phyloP scores from a whole-genome alignment of 495 filamentous ascomycete genomes.

The Diplogelasinospora grovesii region DNA sequence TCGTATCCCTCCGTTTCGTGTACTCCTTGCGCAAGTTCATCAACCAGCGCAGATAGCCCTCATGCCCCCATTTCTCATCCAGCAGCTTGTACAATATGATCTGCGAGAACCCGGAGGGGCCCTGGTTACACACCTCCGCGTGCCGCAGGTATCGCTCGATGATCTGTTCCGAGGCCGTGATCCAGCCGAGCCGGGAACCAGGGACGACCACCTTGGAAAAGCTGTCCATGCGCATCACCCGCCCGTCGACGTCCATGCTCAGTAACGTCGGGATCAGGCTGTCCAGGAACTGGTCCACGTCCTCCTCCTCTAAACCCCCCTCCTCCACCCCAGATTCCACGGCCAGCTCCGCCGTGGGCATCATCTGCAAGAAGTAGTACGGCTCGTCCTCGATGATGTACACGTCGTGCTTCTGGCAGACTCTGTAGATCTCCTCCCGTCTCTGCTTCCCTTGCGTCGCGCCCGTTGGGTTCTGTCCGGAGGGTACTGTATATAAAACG shows the following conservation, averaged over 20 bases:
- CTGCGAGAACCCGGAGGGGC: constrained; percentile 77
- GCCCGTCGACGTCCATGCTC: constrained; percentile 58
- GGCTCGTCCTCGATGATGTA: constrained; percentile 93
- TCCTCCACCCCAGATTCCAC: constrained; percentile 1
- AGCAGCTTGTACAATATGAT: constrained; percentile 79
- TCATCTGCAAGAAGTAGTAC: constrained; percentile 97
- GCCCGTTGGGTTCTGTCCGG: constrained; percentile 90
- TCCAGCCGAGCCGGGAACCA: constrained; percentile 70
- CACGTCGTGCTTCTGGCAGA: constrained; percentile 75
- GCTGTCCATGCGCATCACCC: constrained; percentile 67
- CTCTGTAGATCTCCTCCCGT: constrained; percentile 62
- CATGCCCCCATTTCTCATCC: constrained; percentile 90
- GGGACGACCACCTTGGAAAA: constrained; percentile 80
- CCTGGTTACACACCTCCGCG: constrained; percentile 73
- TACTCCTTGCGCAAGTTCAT: constrained; percentile 79
- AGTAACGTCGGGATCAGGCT: constrained; percentile 55
- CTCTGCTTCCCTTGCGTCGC: constrained; percentile 65
- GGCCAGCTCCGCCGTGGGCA: constrained; percentile 54
- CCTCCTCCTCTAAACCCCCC: constrained; percentile 7
- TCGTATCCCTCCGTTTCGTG: constrained; percentile 64
- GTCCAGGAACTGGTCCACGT: constrained; percentile 40
- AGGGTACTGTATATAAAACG: constrained; percentile 75
- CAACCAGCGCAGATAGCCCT: constrained; percentile 87
- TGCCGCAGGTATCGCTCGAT: constrained; percentile 71
- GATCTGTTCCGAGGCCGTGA: constrained; percentile 76